Evolutionary conservation across 2,329 filamentous ascomycete genomes (phyloP).

Genomic region (Diaporthe longicolla): DNA sequence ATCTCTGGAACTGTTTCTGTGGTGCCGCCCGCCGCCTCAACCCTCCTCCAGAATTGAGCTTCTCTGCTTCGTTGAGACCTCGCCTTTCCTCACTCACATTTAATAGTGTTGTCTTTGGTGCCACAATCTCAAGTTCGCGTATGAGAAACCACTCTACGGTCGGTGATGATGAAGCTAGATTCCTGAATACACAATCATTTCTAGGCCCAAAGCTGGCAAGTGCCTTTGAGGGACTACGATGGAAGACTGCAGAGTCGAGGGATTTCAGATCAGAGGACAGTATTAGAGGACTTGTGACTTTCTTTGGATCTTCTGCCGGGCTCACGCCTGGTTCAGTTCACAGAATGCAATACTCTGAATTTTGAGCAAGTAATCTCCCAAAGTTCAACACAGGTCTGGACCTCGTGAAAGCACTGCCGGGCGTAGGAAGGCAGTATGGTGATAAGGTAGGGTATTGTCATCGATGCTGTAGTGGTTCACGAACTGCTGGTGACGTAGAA

Average conservation of each 20-base stretch:
- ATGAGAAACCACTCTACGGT: too few relatives aligned
- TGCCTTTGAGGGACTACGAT: background rate
- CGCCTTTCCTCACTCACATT: background rate
- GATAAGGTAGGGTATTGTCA: background rate
- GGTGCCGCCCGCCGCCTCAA: background rate
- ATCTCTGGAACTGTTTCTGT: constrained; percentile 13
- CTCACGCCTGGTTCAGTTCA: background rate
- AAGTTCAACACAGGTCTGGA: background rate
- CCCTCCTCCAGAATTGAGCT: background rate
- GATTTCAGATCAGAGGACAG: background rate
- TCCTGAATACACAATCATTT: background rate
- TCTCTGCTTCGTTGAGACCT: background rate
- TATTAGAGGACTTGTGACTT: background rate
- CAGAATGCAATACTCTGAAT: background rate
- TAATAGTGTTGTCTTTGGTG: background rate
- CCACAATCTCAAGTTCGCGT: background rate
- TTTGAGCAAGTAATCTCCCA: background rate
- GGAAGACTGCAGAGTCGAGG: background rate
- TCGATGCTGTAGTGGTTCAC: too few relatives aligned
- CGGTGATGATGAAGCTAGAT: background rate
- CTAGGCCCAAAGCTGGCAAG: background rate
- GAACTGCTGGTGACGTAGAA: background rate
- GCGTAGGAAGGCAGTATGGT: background rate
- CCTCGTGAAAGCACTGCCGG: background rate
- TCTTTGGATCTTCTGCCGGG: background rate